phyloP scores from a whole-genome alignment of 2,329 filamentous ascomycete genomes.

The Colletotrichum sp. region DNA sequence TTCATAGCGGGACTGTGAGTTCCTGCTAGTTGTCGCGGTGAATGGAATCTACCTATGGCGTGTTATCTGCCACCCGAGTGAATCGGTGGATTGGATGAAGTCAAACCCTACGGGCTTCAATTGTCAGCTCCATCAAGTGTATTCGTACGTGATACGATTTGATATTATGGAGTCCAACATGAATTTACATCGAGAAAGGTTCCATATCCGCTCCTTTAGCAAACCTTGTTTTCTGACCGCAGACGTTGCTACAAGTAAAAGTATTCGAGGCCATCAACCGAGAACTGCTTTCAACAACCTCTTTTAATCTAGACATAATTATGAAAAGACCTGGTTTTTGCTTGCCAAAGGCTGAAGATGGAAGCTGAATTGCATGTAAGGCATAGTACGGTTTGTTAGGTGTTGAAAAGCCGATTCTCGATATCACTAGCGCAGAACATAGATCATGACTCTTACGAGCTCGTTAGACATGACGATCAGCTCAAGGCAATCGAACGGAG shows the following conservation, averaged over 20 bases:
- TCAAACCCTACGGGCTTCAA: not conserved
- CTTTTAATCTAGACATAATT: rapidly evolving
- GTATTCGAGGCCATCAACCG: not conserved
- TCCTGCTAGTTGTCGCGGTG: not conserved
- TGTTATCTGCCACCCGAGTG: not conserved
- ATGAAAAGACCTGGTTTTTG: rapidly evolving
- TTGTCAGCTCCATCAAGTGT: not conserved
- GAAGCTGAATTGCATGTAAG: not conserved
- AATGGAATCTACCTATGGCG: not conserved
- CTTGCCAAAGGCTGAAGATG: not conserved
- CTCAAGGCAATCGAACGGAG: not conserved
- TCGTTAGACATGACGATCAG: not conserved
- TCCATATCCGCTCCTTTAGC: not conserved
- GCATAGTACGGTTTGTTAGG: no score
- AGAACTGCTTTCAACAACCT: not conserved
- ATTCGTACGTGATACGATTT: not conserved
- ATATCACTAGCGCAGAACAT: not conserved
- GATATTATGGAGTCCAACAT: not conserved
- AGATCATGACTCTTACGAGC: not conserved
- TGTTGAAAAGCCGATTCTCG: not conserved
- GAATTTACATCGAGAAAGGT: not conserved
- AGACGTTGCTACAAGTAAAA: not conserved
- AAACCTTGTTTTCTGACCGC: not conserved
- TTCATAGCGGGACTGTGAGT: not conserved
- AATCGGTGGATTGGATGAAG: not conserved